These are phyloP conservation scores for Vitis cinerea DNA, from an alignment of 164 flowering plant species.

Conservation along the genomic window DNA sequence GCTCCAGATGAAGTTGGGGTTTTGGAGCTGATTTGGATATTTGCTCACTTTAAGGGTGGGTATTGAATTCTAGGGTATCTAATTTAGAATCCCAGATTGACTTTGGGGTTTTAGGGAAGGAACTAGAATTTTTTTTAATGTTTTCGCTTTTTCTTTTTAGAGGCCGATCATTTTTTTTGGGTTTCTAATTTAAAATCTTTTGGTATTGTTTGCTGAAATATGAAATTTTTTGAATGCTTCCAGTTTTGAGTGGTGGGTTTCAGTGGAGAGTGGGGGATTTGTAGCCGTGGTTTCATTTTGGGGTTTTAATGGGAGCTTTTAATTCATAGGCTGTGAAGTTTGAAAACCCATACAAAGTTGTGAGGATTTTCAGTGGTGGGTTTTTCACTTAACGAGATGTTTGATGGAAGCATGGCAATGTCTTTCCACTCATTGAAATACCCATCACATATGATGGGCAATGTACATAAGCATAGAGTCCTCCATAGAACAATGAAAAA, in stretches of 20 bases:
- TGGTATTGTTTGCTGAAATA: too few species aligned
- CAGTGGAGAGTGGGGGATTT: not conserved
- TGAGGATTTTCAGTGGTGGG: not conserved
- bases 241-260: not conserved
- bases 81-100: too few species aligned
- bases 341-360: not conserved
- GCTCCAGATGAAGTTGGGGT: not conserved
- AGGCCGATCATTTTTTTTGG: not conserved
- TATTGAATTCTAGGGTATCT: not conserved
- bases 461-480: conserved; percentile 10
- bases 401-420: conserved; percentile 26
- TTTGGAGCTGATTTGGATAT: not conserved
- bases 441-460: conserved; percentile 15
- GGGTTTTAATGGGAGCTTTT: not conserved
- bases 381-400: conserved; percentile 13
- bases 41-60: not conserved
- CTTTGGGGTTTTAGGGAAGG: too few species aligned
- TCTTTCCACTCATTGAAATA: conserved; percentile 22
- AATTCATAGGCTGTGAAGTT: not conserved
- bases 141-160: too few species aligned
- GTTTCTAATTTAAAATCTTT: too few species aligned
- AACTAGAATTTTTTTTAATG: too few species aligned
- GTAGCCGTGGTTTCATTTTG: not conserved
- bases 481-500: conserved; percentile 11
- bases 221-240: not conserved